Base-by-base conservation (phyloP, 352 stramenopile genomes). In the Saprolegnia diclina region DNA sequence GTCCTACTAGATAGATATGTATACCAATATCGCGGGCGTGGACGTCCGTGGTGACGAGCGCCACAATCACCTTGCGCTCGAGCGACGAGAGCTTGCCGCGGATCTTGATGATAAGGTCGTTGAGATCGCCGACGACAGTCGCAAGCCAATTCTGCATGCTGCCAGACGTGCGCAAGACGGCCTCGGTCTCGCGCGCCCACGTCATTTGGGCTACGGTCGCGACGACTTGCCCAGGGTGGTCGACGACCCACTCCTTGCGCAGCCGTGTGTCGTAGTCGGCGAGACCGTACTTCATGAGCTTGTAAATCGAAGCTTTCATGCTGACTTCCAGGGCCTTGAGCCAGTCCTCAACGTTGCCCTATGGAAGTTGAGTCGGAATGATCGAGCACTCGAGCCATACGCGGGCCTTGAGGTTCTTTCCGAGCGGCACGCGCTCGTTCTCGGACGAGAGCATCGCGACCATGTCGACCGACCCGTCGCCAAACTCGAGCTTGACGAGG, bases 201-300 rank as follows among this genome's bases (percentile, higher is more conserved):
- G 87, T 97, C 87, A 98, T 97, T 71, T 98, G 91, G 0, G 90
- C 92, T 0, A 97, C 91, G 13, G 90, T 97, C 1, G 91, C 91
- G 0, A 98, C 91, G 40, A 98, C 85, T 79, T 98, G 94, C 0
- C 92, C 93, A 2, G 93, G 89, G 65, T 97, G 90, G 18, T 94
- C 80, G 19, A 83, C 86, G 10, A 97, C 87, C 91, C 91, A 97
- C 13, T 96, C 81, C 0, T 85, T 74, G 16, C 92, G 77, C 16
- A 77, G 44, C 54, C 91, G 90, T 0, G 81, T 82, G 65, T 97
- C 90, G 75, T 97, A 98, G 71, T 97, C 92, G 1, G 96, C 50
- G 24, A 98, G 59, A 9, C 92, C 92, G 24, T 80, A 80, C 66
- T 97, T 97, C 91, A 98, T 97, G 21, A 92, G 77, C 63, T 90